Conservation (phyloP, 768 basidiomycete genomes). For the Auriscalpium vulgare region DNA sequence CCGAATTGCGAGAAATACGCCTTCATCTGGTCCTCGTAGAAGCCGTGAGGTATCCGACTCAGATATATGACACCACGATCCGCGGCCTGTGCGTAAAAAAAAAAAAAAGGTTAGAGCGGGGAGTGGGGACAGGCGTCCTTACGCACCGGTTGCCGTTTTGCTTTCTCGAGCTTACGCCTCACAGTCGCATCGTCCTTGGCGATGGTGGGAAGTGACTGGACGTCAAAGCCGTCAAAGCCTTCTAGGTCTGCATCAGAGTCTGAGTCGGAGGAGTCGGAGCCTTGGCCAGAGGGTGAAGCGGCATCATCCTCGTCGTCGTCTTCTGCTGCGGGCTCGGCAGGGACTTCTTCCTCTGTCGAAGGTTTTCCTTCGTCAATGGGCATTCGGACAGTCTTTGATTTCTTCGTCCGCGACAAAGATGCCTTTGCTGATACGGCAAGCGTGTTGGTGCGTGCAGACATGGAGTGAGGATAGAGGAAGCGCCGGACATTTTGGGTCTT, state of each 20-base stretch:
- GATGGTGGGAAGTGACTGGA: conserved; percentile 71
- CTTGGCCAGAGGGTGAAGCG: conserved; percentile 72
- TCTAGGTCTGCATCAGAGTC: conserved; percentile 48
- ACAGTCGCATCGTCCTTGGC: conserved; percentile 84
- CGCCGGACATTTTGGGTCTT: too few species aligned
- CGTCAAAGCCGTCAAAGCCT: conserved; percentile 51
- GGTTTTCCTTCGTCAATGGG: background rate
- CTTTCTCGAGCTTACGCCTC: conserved; percentile 45
- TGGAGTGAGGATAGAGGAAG: too few species aligned
- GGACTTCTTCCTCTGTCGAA: conserved; percentile 21
- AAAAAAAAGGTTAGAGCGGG: background rate
- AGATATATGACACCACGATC: conserved; percentile 84
- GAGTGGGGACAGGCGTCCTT: background rate
- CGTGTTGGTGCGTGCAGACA: too few species aligned
- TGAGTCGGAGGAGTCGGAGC: conserved; percentile 58
- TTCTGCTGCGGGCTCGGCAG: conserved; percentile 5
- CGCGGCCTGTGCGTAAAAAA: conserved; percentile 39
- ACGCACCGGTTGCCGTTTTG: conserved; percentile 59
- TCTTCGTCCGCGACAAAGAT: background rate
- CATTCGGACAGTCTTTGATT: background rate
- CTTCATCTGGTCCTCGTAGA: conserved; percentile 91
- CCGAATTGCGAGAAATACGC: conserved; percentile 96
- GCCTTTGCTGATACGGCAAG: background rate
- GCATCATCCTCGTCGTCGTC: conserved; percentile 46
- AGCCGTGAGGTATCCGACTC: conserved; percentile 91